These are phyloP conservation scores for Lathyrus tuberosus DNA, from an alignment of 306 rosid genomes.

Conservation along the genomic window DNA sequence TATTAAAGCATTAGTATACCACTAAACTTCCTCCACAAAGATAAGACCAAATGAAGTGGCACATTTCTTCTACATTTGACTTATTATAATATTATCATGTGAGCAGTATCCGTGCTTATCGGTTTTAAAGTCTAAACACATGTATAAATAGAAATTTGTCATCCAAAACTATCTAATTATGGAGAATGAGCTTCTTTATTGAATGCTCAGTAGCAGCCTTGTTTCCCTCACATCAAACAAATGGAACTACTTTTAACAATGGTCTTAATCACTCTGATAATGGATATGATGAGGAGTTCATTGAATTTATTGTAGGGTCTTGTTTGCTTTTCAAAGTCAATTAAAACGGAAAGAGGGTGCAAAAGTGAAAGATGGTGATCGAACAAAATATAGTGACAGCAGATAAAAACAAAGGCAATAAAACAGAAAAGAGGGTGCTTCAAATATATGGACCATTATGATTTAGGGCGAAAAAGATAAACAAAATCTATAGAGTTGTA, in stretches of 20 bases:
- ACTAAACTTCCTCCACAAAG: no score
- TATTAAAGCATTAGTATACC: no score
- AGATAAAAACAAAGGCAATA: not conserved
- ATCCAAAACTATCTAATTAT: not conserved
- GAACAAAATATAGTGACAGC: constrained; percentile 23
- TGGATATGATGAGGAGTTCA: not conserved
- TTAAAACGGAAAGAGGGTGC: not conserved
- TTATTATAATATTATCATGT: no score
- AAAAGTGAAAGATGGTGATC: not conserved
- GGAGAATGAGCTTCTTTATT: not conserved
- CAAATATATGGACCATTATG: constrained; percentile 26
- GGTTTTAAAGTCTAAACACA: not conserved
- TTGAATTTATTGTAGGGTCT: not conserved
- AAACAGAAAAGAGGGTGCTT: constrained; percentile 27
- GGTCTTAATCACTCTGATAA: not conserved
- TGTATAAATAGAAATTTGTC: not conserved
- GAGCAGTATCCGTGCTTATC: not conserved
- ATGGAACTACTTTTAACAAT: not conserved
- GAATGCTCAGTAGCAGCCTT: not conserved
- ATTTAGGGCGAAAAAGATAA: constrained; percentile 18
- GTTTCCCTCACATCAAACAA: not conserved
- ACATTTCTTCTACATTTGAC: no score
- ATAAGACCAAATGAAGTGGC: no score
- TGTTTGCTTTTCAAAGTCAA: not conserved
- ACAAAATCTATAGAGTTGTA: constrained; percentile 38